Conservation (phyloP, 352 stramenopile genomes). For the Phytopythium litorale region DNA sequence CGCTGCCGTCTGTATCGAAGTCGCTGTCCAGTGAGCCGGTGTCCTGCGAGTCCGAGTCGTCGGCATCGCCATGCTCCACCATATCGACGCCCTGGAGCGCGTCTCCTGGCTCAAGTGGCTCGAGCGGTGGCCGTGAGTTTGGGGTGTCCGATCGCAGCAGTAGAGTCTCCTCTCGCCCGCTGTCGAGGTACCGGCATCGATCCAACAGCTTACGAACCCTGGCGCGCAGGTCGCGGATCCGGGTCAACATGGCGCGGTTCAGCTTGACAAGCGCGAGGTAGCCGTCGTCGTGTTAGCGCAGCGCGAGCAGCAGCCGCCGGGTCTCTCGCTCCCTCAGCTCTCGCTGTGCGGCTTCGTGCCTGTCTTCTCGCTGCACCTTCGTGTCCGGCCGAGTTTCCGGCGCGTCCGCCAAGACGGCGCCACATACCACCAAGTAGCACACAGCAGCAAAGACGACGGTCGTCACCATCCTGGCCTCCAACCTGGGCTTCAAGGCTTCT, state of each 20-base stretch:
- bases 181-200: not conserved
- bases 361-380: not conserved
- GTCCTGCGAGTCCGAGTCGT: not conserved
- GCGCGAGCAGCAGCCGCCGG: not conserved
- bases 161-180: not conserved
- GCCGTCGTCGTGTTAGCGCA: not conserved
- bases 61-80: not conserved
- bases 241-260: not conserved
- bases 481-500: no score
- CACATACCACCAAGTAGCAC: not conserved
- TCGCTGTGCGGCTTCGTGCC: not conserved
- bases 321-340: not conserved
- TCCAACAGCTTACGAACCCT: not conserved
- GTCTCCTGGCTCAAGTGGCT: not conserved
- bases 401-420: not conserved
- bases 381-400: not conserved
- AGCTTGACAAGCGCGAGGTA: not conserved
- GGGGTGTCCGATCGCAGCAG: not conserved
- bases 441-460: not conserved
- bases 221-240: not conserved
- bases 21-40: not conserved
- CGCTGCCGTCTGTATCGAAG: not conserved
- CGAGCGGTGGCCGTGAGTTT: no score
- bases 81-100: not conserved
- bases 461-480: not conserved